Percentiles rank a stretch among this genome's conserved stretches.
These are phyloP conservation scores for Acacia crassicarpa DNA, from an alignment of 306 rosid species.

Conservation along the genomic window DNA sequence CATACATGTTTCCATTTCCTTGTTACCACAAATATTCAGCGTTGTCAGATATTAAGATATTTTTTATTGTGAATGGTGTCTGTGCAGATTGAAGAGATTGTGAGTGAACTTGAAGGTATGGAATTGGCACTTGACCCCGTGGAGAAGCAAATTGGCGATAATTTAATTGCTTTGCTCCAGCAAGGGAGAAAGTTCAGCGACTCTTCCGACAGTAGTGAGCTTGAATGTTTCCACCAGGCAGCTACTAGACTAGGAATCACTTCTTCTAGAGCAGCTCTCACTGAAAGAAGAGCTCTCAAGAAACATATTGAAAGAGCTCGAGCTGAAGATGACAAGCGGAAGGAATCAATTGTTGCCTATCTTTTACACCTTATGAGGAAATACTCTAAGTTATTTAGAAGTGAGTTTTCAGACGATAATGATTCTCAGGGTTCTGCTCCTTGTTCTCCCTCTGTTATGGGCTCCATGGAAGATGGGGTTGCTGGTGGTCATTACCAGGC, in stretches of 20 bases:
- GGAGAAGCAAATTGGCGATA: conserved; percentile 93
- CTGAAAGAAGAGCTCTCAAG: conserved; percentile 96
- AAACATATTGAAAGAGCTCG: conserved; percentile 89
- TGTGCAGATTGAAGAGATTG: conserved; percentile 75
- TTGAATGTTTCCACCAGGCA: conserved; percentile 94
- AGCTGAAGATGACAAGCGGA: conserved; percentile 92
- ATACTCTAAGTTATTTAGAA: conserved; percentile 92
- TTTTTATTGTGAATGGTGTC: conserved; percentile 16
- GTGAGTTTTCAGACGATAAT: conserved; percentile 80
- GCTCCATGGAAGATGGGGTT: conserved; percentile 59
- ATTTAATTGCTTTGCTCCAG: conserved; percentile 79
- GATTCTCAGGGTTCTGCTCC: conserved; percentile 97
- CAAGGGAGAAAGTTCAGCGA: conserved; percentile 80
- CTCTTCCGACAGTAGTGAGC: conserved; percentile 69
- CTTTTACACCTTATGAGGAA: conserved; percentile 95
- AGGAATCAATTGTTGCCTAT: conserved; percentile 93
- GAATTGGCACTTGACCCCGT: conserved; percentile 70
- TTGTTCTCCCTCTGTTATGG: conserved; percentile 90
- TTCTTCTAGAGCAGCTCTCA: conserved; percentile 91
- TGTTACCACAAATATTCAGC: conserved; percentile 7
- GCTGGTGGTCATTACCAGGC: conserved; percentile 56
- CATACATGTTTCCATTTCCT: neutral
- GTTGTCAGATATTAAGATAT: conserved; percentile 24
- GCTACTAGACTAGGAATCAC: conserved; percentile 88
- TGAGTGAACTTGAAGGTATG: conserved; percentile 62